A percentile compares a stretch with the other conserved stretches of the same genome.
Evolutionary conservation across 495 filamentous ascomycete species (phyloP).

Genomic region (Emericellopsis terricola): DNA sequence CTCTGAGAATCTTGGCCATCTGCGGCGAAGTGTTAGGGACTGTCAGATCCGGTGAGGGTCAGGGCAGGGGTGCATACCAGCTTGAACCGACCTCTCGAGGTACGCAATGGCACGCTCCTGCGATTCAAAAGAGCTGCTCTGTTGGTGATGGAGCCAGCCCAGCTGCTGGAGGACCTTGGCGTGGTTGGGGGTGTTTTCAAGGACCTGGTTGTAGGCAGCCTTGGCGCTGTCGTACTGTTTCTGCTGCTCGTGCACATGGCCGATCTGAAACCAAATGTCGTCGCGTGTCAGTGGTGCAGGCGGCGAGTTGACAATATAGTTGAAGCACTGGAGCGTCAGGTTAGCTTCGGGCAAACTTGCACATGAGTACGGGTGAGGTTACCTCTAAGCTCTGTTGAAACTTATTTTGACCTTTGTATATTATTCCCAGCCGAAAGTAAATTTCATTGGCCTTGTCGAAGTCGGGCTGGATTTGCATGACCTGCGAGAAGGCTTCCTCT

Average conservation of each 20-base stretch:
- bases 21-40: constrained; percentile 12
- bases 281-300: constrained; percentile 89
- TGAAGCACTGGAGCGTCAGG: constrained; percentile 59
- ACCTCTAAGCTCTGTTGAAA: constrained; percentile 85
- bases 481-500: constrained; percentile 95
- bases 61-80: constrained; percentile 41
- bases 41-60: not conserved
- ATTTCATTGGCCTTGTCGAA: constrained; percentile 99
- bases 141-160: constrained; percentile 94
- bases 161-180: constrained; percentile 97
- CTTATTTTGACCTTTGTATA: constrained; percentile 97
- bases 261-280: constrained; percentile 99
- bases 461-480: constrained; percentile 96
- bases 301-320: constrained; percentile 89
- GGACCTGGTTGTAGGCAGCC: constrained; percentile 74
- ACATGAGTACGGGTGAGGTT: constrained; percentile 9
- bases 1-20: constrained; percentile 92
- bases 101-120: constrained; percentile 96
- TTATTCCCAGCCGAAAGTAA: constrained; percentile 95
- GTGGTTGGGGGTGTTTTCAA: constrained; percentile 89
- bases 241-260: constrained; percentile 96
- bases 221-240: constrained; percentile 97
- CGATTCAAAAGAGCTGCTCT: constrained; percentile 71
- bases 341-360: constrained; percentile 11
- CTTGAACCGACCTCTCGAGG: constrained; percentile 87